These are phyloP conservation scores for Hondaea fermentalgiana DNA, from an alignment of 108 stramenopile species.

Conservation along the genomic window DNA sequence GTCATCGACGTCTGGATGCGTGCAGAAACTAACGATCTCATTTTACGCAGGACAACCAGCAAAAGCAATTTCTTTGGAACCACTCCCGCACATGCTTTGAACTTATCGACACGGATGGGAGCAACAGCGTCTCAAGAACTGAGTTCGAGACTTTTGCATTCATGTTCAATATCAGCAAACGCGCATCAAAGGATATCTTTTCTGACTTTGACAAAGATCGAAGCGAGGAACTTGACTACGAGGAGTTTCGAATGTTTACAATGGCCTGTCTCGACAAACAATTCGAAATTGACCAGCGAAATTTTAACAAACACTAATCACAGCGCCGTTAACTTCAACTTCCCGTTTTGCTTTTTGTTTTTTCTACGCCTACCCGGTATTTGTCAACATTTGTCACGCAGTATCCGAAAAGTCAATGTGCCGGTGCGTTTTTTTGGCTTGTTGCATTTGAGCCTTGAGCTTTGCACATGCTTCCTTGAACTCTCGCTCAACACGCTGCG, in stretches of 20 bases:
- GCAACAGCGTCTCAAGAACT: neutral
- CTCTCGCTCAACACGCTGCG: too few species aligned
- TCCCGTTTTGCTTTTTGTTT: too few species aligned
- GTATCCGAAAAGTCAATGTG: too few species aligned
- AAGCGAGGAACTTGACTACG: constrained; percentile 5
- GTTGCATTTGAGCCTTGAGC: too few species aligned
- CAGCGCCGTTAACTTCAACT: too few species aligned
- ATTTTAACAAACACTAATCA: too few species aligned
- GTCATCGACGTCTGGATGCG: too few species aligned
- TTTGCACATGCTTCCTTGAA: too few species aligned
- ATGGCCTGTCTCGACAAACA: constrained; percentile 14
- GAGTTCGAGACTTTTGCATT: constrained; percentile 16
- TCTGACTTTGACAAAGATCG: neutral
- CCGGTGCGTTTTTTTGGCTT: too few species aligned
- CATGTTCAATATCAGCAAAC: constrained; percentile 4
- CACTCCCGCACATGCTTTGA: constrained; percentile 1
- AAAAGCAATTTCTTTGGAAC: constrained; percentile 10
- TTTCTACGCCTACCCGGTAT: too few species aligned
- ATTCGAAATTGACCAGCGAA: neutral
- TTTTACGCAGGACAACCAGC: neutral
- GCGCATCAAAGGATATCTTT: neutral
- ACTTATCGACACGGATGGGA: neutral
- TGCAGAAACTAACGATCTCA: too few species aligned
- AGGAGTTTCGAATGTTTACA: constrained; percentile 8
- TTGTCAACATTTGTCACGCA: too few species aligned